phyloP scores from a whole-genome alignment of 257 asterid species.

The Anisodus tanguticus region DNA sequence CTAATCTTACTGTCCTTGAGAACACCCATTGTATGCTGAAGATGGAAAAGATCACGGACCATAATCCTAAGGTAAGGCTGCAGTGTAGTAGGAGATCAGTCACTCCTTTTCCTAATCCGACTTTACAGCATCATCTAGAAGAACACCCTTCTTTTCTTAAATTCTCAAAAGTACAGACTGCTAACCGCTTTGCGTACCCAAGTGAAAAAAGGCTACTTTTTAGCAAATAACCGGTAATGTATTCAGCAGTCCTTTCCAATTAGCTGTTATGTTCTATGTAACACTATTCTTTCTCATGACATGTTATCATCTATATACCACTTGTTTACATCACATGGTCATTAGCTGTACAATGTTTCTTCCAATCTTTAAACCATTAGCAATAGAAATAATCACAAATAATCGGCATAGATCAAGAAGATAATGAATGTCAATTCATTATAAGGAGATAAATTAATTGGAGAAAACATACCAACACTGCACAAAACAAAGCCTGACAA shows the following conservation, averaged over 20 bases:
- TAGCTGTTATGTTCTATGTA: not conserved
- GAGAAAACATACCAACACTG: slow-evolving; percentile 61
- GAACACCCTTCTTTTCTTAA: not conserved
- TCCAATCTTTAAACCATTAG: not conserved
- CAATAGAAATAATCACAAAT: not conserved
- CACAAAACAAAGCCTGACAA: slow-evolving; percentile 75
- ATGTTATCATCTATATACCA: not conserved
- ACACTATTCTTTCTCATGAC: not conserved
- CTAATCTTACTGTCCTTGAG: not conserved
- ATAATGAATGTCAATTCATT: not conserved
- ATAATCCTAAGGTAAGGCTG: not conserved
- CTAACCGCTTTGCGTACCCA: not conserved
- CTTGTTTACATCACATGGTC: slow-evolving; percentile 15
- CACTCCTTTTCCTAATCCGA: not conserved
- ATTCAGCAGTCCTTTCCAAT: not conserved
- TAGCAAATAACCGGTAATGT: not conserved
- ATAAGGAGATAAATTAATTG: not conserved
- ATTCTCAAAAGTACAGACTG: not conserved
- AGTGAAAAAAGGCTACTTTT: not conserved
- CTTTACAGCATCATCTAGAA: slow-evolving; percentile 4
- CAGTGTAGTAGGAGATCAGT: not conserved
- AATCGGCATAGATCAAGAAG: not conserved
- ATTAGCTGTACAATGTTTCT: not conserved
- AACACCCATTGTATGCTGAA: not conserved
- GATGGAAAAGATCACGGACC: slow-evolving; percentile 7